phyloP scores from a whole-genome alignment of 192 early-diverging fungal species.

The Backusella mclennaniae region DNA sequence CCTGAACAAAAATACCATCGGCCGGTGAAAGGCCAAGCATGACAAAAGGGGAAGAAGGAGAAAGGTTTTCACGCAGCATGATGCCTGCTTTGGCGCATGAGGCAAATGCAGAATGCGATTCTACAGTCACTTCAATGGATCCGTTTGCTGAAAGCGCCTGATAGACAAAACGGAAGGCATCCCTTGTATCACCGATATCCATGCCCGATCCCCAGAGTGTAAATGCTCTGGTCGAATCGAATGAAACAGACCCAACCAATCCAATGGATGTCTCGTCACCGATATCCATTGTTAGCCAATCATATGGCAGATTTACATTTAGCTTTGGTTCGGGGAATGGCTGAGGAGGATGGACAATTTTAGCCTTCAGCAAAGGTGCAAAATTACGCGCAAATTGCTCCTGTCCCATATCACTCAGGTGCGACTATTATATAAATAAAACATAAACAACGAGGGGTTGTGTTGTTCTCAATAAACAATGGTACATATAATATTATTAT shows the following conservation, averaged over 20 bases:
- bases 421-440: constrained; percentile 14
- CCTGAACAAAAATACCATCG: constrained; percentile 27
- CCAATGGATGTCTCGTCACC: constrained; percentile 20
- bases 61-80: constrained; percentile 27
- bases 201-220: constrained; percentile 32
- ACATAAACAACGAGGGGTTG: not conserved
- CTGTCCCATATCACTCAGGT: constrained; percentile 26
- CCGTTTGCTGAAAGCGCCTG: constrained; percentile 11
- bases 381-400: constrained; percentile 21
- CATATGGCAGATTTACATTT: constrained; percentile 19
- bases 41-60: constrained; percentile 19
- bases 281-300: constrained; percentile 34
- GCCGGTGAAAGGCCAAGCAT: constrained; percentile 26
- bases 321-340: constrained; percentile 16
- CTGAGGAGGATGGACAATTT: not conserved
- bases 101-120: constrained; percentile 33
- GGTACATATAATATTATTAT: not conserved
- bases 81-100: constrained; percentile 32
- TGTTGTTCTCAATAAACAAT: not conserved
- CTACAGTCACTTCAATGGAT: constrained; percentile 9
- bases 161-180: constrained; percentile 32
- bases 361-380: constrained; percentile 25
- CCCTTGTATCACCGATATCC: not conserved
- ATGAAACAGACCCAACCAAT: constrained; percentile 27
- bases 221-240: constrained; percentile 26